phyloP scores from a whole-genome alignment of 352 stramenopile genomes.

The Phytophthora palmivora region DNA sequence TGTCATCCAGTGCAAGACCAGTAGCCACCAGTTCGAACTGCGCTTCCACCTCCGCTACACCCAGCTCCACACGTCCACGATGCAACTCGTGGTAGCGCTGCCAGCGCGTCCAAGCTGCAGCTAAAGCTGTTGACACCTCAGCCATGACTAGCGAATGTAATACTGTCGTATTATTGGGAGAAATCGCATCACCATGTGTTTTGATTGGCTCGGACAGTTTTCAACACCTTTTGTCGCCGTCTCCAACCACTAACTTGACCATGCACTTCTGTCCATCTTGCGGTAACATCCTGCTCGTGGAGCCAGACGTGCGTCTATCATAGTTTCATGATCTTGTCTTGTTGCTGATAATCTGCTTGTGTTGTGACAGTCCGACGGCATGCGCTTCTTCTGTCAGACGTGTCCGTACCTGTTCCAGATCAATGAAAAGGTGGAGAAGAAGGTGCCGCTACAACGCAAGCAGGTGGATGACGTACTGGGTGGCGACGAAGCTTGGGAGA shows the following conservation, averaged over 20 bases:
- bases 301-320: slow-evolving; percentile 71
- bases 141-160: too few relatives aligned
- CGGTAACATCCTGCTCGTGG: slow-evolving; percentile 91
- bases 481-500: slow-evolving; percentile 97
- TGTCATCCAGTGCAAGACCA: slow-evolving; percentile 36
- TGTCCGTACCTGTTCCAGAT: slow-evolving; percentile 92
- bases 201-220: slow-evolving; percentile 5
- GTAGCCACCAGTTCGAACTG: slow-evolving; percentile 67
- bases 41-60: slow-evolving; percentile 32
- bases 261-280: slow-evolving; percentile 94
- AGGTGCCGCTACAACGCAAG: slow-evolving; percentile 94
- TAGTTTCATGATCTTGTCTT: background rate
- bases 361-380: slow-evolving; percentile 72
- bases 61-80: background rate
- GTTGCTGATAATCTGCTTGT: slow-evolving; percentile 2
- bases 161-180: too few relatives aligned
- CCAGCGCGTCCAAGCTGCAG: slow-evolving; percentile 35
- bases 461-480: slow-evolving; percentile 99
- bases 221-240: background rate
- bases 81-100: slow-evolving; percentile 21
- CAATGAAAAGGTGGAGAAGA: slow-evolving; percentile 90
- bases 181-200: background rate
- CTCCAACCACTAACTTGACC: slow-evolving; percentile 6
- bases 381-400: slow-evolving; percentile 92
- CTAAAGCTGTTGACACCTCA: slow-evolving; percentile 5